These are phyloP conservation scores for Rosa hybrid DNA, from an alignment of 331 rosid genomes.

Conservation along the genomic window DNA sequence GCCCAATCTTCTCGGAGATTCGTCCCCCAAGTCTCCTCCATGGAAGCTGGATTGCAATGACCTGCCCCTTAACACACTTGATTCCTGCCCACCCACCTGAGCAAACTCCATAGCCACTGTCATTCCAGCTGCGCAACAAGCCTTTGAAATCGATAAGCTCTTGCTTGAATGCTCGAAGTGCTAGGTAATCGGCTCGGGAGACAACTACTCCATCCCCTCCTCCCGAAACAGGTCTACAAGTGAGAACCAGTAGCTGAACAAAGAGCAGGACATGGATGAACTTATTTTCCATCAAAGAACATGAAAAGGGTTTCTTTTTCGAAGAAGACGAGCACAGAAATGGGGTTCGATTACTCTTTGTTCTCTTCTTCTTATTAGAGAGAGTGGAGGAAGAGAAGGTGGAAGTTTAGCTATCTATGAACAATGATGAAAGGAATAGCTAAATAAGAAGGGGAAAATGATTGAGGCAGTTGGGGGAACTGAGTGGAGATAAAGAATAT, in stretches of 20 bases:
- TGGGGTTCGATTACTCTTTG: neutral
- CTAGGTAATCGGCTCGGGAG: conserved; percentile 55
- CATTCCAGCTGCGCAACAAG: conserved; percentile 79
- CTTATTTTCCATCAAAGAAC: conserved; percentile 53
- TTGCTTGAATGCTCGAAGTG: conserved; percentile 65
- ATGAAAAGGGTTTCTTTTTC: neutral
- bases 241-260: conserved; percentile 30
- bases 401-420: neutral
- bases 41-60: conserved; percentile 89
- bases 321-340: neutral
- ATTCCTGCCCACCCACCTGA: conserved; percentile 93
- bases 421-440: conserved; percentile 18
- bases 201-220: conserved; percentile 65
- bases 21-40: conserved; percentile 83
- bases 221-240: conserved; percentile 43
- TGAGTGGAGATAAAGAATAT: conserved; percentile 4
- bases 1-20: conserved; percentile 76
- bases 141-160: conserved; percentile 68
- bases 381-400: neutral
- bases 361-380: neutral
- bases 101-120: conserved; percentile 71
- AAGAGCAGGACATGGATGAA: conserved; percentile 29
- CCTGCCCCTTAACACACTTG: conserved; percentile 86
- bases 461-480: conserved; percentile 13
- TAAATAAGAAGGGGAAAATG: conserved; percentile 8